A percentile compares a stretch with the other conserved stretches of the same genome.
phyloP scores from a whole-genome alignment of 2,329 filamentous ascomycete genomes.

The Colletotrichum sojae region DNA sequence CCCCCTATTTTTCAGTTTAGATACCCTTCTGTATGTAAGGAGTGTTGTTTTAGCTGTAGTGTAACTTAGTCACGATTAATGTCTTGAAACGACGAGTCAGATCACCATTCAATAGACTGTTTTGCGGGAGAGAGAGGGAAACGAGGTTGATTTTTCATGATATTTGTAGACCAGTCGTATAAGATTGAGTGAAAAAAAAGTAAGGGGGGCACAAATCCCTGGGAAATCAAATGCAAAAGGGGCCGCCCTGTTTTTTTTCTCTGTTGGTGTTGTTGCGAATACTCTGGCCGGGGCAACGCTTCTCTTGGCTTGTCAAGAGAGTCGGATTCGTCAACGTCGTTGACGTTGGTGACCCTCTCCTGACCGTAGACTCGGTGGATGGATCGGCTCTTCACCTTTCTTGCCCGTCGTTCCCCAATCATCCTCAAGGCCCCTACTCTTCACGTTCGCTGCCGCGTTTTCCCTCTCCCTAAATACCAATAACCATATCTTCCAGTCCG shows the following conservation, averaged over 20 bases:
- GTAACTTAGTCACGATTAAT: neutral
- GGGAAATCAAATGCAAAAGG: conserved; percentile 39
- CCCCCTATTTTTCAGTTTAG: conserved; percentile 16
- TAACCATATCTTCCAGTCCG: neutral
- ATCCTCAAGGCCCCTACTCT: conserved; percentile 21
- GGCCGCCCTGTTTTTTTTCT: conserved; percentile 29
- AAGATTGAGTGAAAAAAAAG: neutral
- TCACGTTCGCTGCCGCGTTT: conserved; percentile 3
- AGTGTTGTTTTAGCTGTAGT: conserved; percentile 1
- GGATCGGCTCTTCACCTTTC: conserved; percentile 24
- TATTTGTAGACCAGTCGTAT: conserved; percentile 24
- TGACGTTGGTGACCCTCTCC: neutral
- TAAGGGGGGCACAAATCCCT: conserved; percentile 27
- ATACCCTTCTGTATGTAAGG: conserved; percentile 33
- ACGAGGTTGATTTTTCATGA: conserved; percentile 17
- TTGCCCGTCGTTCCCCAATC: conserved; percentile 20
- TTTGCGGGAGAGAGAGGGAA: conserved; percentile 11
- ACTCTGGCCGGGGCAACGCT: conserved; percentile 25
- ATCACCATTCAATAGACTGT: neutral
- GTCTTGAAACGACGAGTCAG: too few species aligned
- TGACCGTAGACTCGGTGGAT: conserved; percentile 14
- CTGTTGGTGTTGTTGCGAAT: conserved; percentile 9
- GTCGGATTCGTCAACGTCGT: neutral
- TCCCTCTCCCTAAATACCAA: conserved; percentile 12
- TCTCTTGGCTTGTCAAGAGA: neutral